A percentile compares a stretch with the other conserved stretches of the same genome.
Evolutionary conservation across 192 early-diverging fungal genomes (phyloP).

Genomic region (Gamsiella multidivaricata): DNA sequence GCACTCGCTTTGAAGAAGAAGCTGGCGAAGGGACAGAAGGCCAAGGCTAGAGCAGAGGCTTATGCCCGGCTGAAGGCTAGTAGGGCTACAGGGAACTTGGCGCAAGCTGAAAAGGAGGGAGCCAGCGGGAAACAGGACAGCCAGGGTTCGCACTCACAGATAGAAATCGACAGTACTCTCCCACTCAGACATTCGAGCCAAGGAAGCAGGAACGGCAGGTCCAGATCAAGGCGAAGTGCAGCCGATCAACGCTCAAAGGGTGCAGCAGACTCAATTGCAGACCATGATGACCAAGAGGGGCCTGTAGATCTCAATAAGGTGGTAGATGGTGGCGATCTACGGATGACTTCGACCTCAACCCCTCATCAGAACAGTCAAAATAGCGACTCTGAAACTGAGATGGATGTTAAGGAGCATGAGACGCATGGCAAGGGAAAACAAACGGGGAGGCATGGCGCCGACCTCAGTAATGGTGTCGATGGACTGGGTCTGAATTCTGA

Average conservation of each 20-base stretch:
- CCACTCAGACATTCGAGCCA: background rate
- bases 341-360: too few species aligned
- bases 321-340: too few species aligned
- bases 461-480: too few species aligned
- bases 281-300: too few species aligned
- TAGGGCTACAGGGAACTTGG: background rate
- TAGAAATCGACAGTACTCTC: too few species aligned
- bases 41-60: conserved; percentile 10
- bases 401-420: too few species aligned
- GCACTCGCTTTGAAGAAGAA: conserved; percentile 16
- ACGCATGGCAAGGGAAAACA: too few species aligned
- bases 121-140: background rate
- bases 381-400: too few species aligned
- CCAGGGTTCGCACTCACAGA: background rate
- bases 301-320: too few species aligned
- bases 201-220: background rate
- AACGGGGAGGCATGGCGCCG: too few species aligned
- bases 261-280: background rate
- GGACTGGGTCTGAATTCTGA: too few species aligned
- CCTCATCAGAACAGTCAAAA: too few species aligned
- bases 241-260: background rate
- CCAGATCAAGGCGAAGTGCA: background rate
- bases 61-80: conserved; percentile 12
- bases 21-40: conserved; percentile 12
- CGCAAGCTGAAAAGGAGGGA: background rate